These are phyloP conservation scores for Batrachochytrium dendrobatidis DNA, from an alignment of 371 early-diverging fungal species.

Conservation along the genomic window DNA sequence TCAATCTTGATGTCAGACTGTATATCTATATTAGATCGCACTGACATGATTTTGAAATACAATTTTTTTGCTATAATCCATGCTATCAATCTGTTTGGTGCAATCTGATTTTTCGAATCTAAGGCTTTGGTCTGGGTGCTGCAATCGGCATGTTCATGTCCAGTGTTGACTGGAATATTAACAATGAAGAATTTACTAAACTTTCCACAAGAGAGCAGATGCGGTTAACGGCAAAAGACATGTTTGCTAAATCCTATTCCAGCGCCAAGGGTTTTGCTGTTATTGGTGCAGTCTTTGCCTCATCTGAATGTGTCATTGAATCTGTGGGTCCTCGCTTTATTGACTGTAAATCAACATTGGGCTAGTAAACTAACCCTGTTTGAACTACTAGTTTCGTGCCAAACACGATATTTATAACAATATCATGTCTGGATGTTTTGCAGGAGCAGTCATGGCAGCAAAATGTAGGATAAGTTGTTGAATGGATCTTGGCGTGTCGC, in stretches of 20 bases:
- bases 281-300: slow-evolving; percentile 85
- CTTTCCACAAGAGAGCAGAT: slow-evolving; percentile 71
- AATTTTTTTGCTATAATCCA: background rate
- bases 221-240: slow-evolving; percentile 75
- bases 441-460: slow-evolving; percentile 83
- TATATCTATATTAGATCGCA: background rate
- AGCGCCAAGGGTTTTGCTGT: slow-evolving; percentile 92
- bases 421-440: slow-evolving; percentile 83
- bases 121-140: slow-evolving; percentile 85
- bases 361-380: background rate
- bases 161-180: slow-evolving; percentile 23
- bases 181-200: slow-evolving; percentile 37
- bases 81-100: too few relatives aligned
- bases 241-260: slow-evolving; percentile 68
- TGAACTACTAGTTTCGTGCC: slow-evolving; percentile 69
- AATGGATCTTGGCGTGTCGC: background rate
- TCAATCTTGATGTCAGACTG: background rate
- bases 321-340: slow-evolving; percentile 44
- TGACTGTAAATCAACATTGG: background rate
- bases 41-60: background rate
- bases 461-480: slow-evolving; percentile 33
- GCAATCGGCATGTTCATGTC: slow-evolving; percentile 91
- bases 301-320: slow-evolving; percentile 91
- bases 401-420: slow-evolving; percentile 90
- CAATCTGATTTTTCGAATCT: too few relatives aligned